Evolutionary conservation across 208 protist genomes (phyloP).

Genomic region (Tritrichomonas foetus): DNA sequence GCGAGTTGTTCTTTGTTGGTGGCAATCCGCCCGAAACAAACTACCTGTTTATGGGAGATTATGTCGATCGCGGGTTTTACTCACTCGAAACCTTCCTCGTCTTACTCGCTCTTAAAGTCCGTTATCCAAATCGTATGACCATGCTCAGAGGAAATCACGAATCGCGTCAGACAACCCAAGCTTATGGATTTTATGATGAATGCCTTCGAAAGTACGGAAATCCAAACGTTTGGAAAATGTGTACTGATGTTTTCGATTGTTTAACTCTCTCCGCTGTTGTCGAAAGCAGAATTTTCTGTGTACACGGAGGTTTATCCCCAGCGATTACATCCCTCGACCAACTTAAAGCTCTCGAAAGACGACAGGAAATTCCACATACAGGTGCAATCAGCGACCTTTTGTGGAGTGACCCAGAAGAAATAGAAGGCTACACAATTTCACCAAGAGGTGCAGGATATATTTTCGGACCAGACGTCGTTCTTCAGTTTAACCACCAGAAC

Average conservation of each 20-base stretch:
- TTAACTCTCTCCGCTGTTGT: conserved; percentile 69
- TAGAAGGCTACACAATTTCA: conserved; percentile 71
- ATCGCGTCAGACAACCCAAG: conserved; percentile 79
- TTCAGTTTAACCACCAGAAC: conserved; percentile 70
- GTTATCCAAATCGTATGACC: conserved; percentile 75
- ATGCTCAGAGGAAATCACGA: conserved; percentile 85
- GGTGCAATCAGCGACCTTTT: conserved; percentile 76
- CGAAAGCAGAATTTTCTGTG: conserved; percentile 65
- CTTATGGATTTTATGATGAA: conserved; percentile 81
- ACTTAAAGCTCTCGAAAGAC: conserved; percentile 70
- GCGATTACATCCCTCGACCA: conserved; percentile 71
- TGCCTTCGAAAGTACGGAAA: conserved; percentile 76
- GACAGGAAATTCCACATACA: conserved; percentile 77
- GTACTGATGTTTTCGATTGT: conserved; percentile 74
- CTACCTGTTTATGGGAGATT: conserved; percentile 85
- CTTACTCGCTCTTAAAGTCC: conserved; percentile 74
- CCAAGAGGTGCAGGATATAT: conserved; percentile 77
- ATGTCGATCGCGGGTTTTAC: conserved; percentile 49
- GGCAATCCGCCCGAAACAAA: conserved; percentile 83
- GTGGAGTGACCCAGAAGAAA: conserved; percentile 80
- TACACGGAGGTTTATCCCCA: conserved; percentile 74
- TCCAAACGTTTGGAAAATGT: conserved; percentile 73
- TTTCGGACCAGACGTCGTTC: conserved; percentile 66
- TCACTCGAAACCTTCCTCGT: conserved; percentile 78
- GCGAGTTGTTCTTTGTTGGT: conserved; percentile 76